phyloP scores from a whole-genome alignment of 2,329 filamentous ascomycete genomes.

The Pseudogymnoascus pannorum region DNA sequence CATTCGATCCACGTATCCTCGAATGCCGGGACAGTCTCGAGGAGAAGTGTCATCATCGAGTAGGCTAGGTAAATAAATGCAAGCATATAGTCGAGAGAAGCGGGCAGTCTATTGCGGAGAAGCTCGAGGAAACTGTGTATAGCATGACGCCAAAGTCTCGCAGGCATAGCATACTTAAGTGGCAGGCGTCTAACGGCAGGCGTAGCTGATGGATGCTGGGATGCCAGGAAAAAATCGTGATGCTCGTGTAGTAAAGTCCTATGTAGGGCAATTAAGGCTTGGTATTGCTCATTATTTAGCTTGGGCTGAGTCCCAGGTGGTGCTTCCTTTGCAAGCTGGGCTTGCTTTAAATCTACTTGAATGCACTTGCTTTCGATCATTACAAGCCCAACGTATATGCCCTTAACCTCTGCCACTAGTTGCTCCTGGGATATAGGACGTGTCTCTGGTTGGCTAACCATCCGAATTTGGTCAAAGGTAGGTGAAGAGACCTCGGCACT shows the following conservation, averaged over 20 bases:
- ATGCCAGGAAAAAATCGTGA: slow-evolving; percentile 79
- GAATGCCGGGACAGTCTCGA: slow-evolving; percentile 78
- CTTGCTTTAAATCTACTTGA: slow-evolving; percentile 64
- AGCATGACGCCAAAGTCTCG: slow-evolving; percentile 87
- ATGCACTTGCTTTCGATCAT: slow-evolving; percentile 87
- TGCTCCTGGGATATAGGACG: slow-evolving; percentile 69
- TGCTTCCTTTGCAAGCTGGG: slow-evolving; percentile 43
- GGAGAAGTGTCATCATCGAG: slow-evolving; percentile 78
- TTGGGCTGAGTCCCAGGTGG: slow-evolving; percentile 37
- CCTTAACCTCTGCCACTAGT: slow-evolving; percentile 72
- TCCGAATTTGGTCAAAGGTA: slow-evolving; percentile 1
- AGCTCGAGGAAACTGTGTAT: slow-evolving; percentile 82
- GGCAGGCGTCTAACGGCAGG: slow-evolving; percentile 60
- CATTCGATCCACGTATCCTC: slow-evolving; percentile 92
- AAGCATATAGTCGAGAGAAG: slow-evolving; percentile 80
- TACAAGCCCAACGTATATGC: slow-evolving; percentile 73
- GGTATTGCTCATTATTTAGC: slow-evolving; percentile 66
- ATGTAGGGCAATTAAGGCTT: slow-evolving; percentile 75
- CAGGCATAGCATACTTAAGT: slow-evolving; percentile 82
- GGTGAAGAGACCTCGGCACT: background rate
- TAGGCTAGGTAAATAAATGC: slow-evolving; percentile 86
- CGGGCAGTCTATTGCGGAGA: slow-evolving; percentile 64
- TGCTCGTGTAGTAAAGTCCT: slow-evolving; percentile 74
- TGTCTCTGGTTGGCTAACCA: slow-evolving; percentile 50
- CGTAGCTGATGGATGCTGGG: slow-evolving; percentile 74